phyloP scores from a whole-genome alignment of 2,329 filamentous ascomycete species.

The Cordyceps tenuipes region DNA sequence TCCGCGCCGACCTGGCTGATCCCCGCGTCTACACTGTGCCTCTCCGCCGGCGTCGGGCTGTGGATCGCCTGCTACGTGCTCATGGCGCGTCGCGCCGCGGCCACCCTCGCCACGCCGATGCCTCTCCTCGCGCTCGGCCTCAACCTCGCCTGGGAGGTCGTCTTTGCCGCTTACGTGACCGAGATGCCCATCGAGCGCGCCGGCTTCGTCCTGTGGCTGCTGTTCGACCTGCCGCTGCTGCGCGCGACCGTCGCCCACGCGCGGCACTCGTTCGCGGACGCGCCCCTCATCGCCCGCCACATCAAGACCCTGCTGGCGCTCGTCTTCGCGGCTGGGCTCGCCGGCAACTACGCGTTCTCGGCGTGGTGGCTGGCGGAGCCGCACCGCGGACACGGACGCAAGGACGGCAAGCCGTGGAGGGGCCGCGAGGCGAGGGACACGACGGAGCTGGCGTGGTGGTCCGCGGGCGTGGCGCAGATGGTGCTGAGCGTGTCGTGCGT shows the following conservation, averaged over 20 bases:
- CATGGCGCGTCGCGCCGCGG: conserved; percentile 36
- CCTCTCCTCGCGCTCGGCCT: conserved; percentile 38
- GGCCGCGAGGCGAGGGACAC: conserved; percentile 34
- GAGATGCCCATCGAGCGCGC: conserved; percentile 34
- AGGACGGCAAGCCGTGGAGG: conserved; percentile 37
- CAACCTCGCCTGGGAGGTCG: conserved; percentile 45
- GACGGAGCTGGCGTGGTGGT: conserved; percentile 43
- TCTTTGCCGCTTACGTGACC: conserved; percentile 39
- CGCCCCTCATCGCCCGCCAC: conserved; percentile 33
- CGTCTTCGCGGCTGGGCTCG: conserved; percentile 28
- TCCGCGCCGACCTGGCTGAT: conserved; percentile 30
- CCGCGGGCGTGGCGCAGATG: conserved; percentile 36
- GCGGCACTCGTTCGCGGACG: conserved; percentile 32
- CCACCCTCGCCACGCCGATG: conserved; percentile 40
- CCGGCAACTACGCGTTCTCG: conserved; percentile 34
- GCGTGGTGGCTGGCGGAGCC: conserved; percentile 39
- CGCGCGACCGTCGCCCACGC: conserved; percentile 38
- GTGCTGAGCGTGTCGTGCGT: conserved; percentile 31
- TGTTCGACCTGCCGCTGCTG: conserved; percentile 40
- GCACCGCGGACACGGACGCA: conserved; percentile 32
- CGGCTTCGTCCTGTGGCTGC: conserved; percentile 39
- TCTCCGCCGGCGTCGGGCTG: conserved; percentile 29
- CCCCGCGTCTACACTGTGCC: conserved; percentile 25
- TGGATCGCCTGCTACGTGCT: conserved; percentile 39
- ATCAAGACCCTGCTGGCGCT: conserved; percentile 28